A percentile compares a stretch with the other conserved stretches of the same genome.
Evolutionary conservation across 768 basidiomycete species (phyloP).

Genomic region (Dentipellis sp.): DNA sequence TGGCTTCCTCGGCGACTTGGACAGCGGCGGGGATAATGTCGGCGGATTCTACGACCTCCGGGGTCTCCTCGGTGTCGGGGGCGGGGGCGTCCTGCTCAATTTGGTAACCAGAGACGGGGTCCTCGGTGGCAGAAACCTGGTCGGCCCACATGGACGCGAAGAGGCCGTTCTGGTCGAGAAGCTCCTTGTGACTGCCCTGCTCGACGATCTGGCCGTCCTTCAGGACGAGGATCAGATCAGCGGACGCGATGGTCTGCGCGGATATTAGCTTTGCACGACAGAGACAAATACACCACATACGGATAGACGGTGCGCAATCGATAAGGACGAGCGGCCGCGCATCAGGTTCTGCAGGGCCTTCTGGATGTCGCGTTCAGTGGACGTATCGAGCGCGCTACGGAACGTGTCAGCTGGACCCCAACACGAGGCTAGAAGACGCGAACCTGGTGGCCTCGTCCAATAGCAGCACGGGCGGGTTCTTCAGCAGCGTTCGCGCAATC

Average conservation of each 20-base stretch:
- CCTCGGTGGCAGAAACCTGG: slow-evolving; percentile 61
- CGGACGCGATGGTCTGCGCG: slow-evolving; percentile 42
- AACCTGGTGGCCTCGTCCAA: slow-evolving; percentile 71
- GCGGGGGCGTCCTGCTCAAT: slow-evolving; percentile 23
- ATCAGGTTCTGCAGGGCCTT: slow-evolving; percentile 77
- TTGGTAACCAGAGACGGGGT: slow-evolving; percentile 37
- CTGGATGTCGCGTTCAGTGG: slow-evolving; percentile 86
- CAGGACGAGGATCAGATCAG: slow-evolving; percentile 74
- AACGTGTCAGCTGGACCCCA: not conserved
- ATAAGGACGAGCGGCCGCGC: slow-evolving; percentile 61
- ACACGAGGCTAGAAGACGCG: slow-evolving; percentile 3
- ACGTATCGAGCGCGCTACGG: slow-evolving; percentile 73
- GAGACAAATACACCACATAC: slow-evolving; percentile 31
- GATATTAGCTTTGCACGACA: slow-evolving; percentile 11
- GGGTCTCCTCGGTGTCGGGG: slow-evolving; percentile 3
- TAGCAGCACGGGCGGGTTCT: slow-evolving; percentile 77
- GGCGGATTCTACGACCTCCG: slow-evolving; percentile 9
- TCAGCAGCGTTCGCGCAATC: slow-evolving; percentile 79
- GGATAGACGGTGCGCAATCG: slow-evolving; percentile 73
- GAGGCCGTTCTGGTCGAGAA: slow-evolving; percentile 59
- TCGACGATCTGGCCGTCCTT: slow-evolving; percentile 87
- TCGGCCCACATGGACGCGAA: slow-evolving; percentile 89
- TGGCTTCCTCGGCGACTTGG: slow-evolving; percentile 9
- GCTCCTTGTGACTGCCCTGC: slow-evolving; percentile 69
- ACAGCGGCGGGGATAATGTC: slow-evolving; percentile 5